phyloP scores from a whole-genome alignment of 352 stramenopile genomes.

The Pythium periplocum region DNA sequence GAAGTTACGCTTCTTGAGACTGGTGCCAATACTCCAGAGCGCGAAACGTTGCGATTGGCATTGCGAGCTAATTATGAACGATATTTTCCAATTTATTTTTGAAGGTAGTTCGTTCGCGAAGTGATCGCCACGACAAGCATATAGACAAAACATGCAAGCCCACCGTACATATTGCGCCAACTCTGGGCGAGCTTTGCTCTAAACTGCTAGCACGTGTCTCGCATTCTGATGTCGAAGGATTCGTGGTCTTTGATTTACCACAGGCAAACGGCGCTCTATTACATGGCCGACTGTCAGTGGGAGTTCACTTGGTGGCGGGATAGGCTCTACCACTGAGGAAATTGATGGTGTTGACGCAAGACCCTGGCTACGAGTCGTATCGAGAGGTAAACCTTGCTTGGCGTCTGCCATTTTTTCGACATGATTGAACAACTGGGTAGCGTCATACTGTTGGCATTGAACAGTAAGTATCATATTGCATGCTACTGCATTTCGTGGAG shows the following conservation, averaged over 20 bases:
- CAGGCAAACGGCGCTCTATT: conserved; percentile 8
- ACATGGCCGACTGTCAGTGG: conserved; percentile 15
- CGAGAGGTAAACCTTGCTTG: neutral
- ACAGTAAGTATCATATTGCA: conserved; percentile 3
- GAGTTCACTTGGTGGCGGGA: conserved; percentile 7
- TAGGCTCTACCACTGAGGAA: neutral
- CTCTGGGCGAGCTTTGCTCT: neutral
- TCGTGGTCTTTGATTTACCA: conserved; percentile 8
- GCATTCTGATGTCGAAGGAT: conserved; percentile 22
- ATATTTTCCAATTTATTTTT: too few relatives aligned
- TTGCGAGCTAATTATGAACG: too few relatives aligned
- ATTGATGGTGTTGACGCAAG: neutral
- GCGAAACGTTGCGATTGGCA: too few relatives aligned
- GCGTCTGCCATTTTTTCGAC: conserved; percentile 12
- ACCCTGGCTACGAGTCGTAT: neutral
- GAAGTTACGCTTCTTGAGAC: too few relatives aligned
- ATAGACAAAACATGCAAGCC: too few relatives aligned
- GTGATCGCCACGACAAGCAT: too few relatives aligned
- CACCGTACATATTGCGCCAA: too few relatives aligned
- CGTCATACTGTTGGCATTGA: conserved; percentile 17
- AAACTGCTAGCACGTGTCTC: conserved; percentile 14
- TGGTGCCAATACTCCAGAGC: too few relatives aligned
- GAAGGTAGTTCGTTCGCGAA: too few relatives aligned
- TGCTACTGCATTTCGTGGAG: neutral
- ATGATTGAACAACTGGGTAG: conserved; percentile 21